Evolutionary conservation across 805 yeast genomes (phyloP).

Genomic region (Hanseniaspora taiwanica): DNA sequence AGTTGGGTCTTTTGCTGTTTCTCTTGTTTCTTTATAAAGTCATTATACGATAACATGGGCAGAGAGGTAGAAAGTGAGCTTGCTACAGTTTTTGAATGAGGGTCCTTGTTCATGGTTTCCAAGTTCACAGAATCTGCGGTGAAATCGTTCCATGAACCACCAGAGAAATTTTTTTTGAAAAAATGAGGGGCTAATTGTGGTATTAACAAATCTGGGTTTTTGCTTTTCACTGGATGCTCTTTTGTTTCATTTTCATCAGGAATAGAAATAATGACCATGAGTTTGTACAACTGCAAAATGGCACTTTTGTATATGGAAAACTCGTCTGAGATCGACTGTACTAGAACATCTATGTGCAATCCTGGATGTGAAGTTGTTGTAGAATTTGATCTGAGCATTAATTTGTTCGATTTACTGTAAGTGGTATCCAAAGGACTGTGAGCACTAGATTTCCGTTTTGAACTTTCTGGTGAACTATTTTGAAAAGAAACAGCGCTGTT

Average conservation of each 20-base stretch:
- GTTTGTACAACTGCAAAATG: conserved; percentile 17
- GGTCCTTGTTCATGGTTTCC: not conserved
- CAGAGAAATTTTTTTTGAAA: conserved; percentile 50
- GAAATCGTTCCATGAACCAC: conserved; percentile 72
- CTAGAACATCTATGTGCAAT: conserved; percentile 7
- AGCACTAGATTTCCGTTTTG: too few species aligned
- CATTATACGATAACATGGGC: not conserved
- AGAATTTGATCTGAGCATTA: not conserved
- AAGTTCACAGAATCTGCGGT: conserved; percentile 25
- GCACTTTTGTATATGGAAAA: conserved; percentile 20
- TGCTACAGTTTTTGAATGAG: not conserved
- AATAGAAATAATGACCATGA: conserved; percentile 14
- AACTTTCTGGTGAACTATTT: too few species aligned
- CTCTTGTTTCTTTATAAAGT: not conserved
- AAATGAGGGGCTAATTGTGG: conserved; percentile 66
- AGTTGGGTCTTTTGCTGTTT: not conserved
- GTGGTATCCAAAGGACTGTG: too few species aligned
- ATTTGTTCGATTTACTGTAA: not conserved
- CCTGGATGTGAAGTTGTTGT: conserved; percentile 6
- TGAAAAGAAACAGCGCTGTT: too few species aligned
- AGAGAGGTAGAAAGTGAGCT: not conserved
- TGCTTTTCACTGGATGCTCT: too few species aligned
- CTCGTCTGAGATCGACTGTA: conserved; percentile 14
- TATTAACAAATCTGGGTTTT: conserved; percentile 13
- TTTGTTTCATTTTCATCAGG: conserved; percentile 9